Base-by-base conservation (phyloP, 345 rosid species). In the Orychophragmus violaceus region DNA sequence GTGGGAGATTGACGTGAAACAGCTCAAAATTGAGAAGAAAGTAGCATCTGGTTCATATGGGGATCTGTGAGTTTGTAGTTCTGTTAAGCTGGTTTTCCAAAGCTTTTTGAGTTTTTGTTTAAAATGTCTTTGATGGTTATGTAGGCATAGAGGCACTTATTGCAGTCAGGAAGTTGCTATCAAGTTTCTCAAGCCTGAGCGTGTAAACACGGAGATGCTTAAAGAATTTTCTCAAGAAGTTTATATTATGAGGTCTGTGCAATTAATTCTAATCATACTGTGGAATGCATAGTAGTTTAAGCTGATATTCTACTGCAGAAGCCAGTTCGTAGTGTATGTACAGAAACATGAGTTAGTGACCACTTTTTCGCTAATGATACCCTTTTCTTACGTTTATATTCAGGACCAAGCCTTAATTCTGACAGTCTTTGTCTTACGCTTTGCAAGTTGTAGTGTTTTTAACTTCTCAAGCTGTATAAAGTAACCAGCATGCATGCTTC, bases 131-230 rank as follows among this genome's bases (percentile, higher is more conserved):
- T 36, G 27, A 25, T 49, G 45, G 39, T 48, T 70, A 65, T 72
- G 64, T 87, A 94, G 99, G 80, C 92, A 85, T 76, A 81, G 61
- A 81, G 97, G 99, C 69, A 81, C 82, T 54, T 90, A 88, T 68
- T 88, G 87, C 59, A 87, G 96, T 78, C 99, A 94, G 72, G 99
- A 94, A 78, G 97, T 90, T 57, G 99, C 99, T 58, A 77, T 94
- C 77, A 94, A 94, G 80, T 71, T 94, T 59, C 82, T 94, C 62
- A 90, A 94, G 79, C 88, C 87, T 62, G 97, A 91, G 77, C 80
- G 75, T 68, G 91, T 87, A 50, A 85, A 81, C 30, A 61, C 74
- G 25, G 91, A 88, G 63, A 84, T 87, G 90, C 77, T 88, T 60
- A 80, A 82, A 71, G 97, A 90, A 71, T 94, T 94, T 64, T 81